Base-by-base conservation (phyloP, 768 basidiomycete genomes). In the Sistotremastrum niveocremeum region DNA sequence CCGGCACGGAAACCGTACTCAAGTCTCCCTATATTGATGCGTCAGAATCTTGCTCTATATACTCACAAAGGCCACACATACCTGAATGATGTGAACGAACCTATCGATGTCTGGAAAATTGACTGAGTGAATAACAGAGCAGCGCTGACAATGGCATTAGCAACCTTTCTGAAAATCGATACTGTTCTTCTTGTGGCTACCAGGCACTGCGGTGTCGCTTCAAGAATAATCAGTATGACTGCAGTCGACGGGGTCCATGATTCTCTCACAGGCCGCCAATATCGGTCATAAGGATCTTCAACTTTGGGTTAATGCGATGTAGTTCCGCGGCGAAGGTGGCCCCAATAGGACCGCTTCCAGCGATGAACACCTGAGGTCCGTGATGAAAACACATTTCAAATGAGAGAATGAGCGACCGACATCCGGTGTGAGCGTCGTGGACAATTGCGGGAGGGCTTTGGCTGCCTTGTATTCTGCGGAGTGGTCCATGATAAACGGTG, bases 141-240 rank as follows among this genome's bases (percentile, higher is more conserved):
- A n/a, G n/a, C n/a, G n/a, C n/a, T n/a, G n/a, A n/a, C n/a, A n/a
- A n/a, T n/a, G n/a, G n/a, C n/a, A n/a, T n/a, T n/a, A n/a, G n/a
- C n/a, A n/a, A n/a, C 20, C 30, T 50, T 62, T 62, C 49, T 62
- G 61, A 41, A 55, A 62, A 34, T 53, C 57, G n/a, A 62, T 55
- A 35, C 58, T 56, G 37, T 62, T 62, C 53, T 62, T 62, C 57
- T 62, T 57, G 46, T 62, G 61, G 20, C 49, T 48, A 6, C 48
- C 53, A 39, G 36, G 49, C 40, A 37, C 47, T 35, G 34, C 44
- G 37, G 34, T 41, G 31, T 50, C 50, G 5, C 50, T 51, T 29
- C 9, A 33, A 30, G 29, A 34, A 8, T 46, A 7, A 30, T 7
- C 39, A 10, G 20, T 42, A 44, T 7, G 11, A 7, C 6, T 20